A percentile compares a stretch with the other conserved stretches of the same genome.
Evolutionary conservation across 2,329 filamentous ascomycete species (phyloP).

Genomic region (Ceratocystis harringtonii): DNA sequence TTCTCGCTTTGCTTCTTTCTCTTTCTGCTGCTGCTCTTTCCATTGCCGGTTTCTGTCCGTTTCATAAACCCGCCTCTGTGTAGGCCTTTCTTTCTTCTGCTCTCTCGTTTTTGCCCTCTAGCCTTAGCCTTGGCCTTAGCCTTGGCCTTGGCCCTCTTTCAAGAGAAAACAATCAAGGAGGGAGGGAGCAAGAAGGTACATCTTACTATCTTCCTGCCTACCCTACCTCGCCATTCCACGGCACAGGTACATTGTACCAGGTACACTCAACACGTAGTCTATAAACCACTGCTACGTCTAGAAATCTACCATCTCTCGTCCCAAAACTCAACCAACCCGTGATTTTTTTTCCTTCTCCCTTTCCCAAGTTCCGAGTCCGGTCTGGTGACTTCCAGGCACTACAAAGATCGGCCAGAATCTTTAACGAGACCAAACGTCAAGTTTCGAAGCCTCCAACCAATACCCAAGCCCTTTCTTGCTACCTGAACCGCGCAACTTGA

Average conservation of each 20-base stretch:
- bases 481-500: not conserved
- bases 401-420: not conserved
- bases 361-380: not conserved
- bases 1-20: not conserved
- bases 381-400: not conserved
- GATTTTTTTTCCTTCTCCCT: not conserved
- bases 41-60: not conserved
- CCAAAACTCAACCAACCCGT: not conserved
- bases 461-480: not conserved
- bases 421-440: slow-evolving; percentile 2
- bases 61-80: too few relatives aligned
- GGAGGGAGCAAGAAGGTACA: not conserved
- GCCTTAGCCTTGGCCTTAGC: too few relatives aligned
- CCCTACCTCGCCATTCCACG: slow-evolving; percentile 1
- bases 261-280: not conserved
- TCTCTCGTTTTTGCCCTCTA: not conserved
- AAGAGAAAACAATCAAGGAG: not conserved
- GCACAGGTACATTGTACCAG: not conserved
- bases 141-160: not conserved
- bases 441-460: not conserved
- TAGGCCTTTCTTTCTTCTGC: not conserved
- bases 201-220: not conserved
- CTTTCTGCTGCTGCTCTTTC: not conserved
- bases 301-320: not conserved
- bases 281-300: not conserved